Conservation (phyloP, 2,329 filamentous ascomycete species). For the Microsporum ferrugineum region DNA sequence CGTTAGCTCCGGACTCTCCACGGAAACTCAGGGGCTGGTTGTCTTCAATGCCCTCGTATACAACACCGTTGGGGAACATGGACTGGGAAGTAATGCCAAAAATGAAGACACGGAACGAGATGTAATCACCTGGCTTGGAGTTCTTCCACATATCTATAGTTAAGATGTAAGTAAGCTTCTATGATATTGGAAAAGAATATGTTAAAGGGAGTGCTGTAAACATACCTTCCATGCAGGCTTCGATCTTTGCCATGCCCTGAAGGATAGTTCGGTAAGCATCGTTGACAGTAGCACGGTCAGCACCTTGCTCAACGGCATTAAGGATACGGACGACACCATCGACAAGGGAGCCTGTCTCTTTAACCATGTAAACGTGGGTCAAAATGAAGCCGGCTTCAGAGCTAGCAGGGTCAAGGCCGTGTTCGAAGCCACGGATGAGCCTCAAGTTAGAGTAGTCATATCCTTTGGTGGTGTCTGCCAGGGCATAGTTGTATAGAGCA, state of each 20-base stretch:
- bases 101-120: slow-evolving; percentile 88
- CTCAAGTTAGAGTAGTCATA: slow-evolving; percentile 55
- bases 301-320: slow-evolving; percentile 40
- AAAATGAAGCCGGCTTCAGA: slow-evolving; percentile 95
- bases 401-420: slow-evolving; percentile 71
- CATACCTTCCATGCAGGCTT: slow-evolving; percentile 64
- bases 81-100: slow-evolving; percentile 87
- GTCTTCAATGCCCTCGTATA: slow-evolving; percentile 74
- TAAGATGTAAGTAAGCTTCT: not conserved
- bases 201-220: slow-evolving; percentile 10
- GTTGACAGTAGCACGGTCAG: slow-evolving; percentile 51
- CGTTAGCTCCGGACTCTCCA: slow-evolving; percentile 86
- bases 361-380: slow-evolving; percentile 91
- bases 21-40: slow-evolving; percentile 65
- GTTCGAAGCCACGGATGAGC: slow-evolving; percentile 81
- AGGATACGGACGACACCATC: slow-evolving; percentile 59
- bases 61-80: slow-evolving; percentile 86
- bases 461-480: slow-evolving; percentile 45
- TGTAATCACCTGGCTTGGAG: slow-evolving; percentile 73
- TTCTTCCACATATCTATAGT: slow-evolving; percentile 70
- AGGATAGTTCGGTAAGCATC: slow-evolving; percentile 52
- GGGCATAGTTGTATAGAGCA: slow-evolving; percentile 51
- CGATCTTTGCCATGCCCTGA: slow-evolving; percentile 55
- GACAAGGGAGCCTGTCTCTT: slow-evolving; percentile 67
- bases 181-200: not conserved